Percentiles rank a stretch among this genome's conserved stretches.
Evolutionary conservation across 2,329 filamentous ascomycete species (phyloP).

Genomic region (Ascochyta koolunga): DNA sequence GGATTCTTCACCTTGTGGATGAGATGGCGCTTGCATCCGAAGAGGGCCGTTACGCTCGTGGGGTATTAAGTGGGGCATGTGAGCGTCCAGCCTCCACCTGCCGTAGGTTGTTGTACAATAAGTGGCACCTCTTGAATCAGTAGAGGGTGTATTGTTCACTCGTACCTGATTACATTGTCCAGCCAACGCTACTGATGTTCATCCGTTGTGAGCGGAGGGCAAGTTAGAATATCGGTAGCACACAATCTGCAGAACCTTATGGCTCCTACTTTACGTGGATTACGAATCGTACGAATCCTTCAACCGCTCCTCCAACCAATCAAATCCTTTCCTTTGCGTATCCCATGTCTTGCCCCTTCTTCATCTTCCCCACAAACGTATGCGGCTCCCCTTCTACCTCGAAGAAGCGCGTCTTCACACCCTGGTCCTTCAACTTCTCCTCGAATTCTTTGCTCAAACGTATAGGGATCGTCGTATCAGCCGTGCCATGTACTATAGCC

Average conservation of each 20-base stretch:
- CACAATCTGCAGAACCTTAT: too few species aligned
- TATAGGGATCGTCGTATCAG: conserved; percentile 22
- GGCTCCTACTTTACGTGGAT: too few species aligned
- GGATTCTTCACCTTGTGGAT: too few species aligned
- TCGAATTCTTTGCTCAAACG: conserved; percentile 17
- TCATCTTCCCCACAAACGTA: conserved; percentile 26
- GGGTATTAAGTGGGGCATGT: background rate
- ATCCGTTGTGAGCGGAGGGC: too few species aligned
- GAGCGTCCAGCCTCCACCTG: background rate
- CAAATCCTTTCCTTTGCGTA: conserved; percentile 15
- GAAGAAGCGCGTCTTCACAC: conserved; percentile 8
- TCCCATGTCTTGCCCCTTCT: conserved; percentile 20
- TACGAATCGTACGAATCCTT: background rate
- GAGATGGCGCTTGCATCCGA: background rate
- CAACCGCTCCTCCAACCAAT: conserved; percentile 16
- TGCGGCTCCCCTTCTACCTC: conserved; percentile 20
- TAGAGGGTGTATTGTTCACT: background rate
- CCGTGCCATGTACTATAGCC: conserved; percentile 23
- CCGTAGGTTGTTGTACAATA: background rate
- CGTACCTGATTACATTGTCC: too few species aligned
- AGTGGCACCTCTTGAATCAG: background rate
- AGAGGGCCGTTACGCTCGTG: background rate
- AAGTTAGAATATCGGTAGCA: too few species aligned
- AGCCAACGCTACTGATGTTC: too few species aligned
- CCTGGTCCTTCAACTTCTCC: conserved; percentile 2